Conservation (phyloP, 306 rosid species). For the Cicer yamashitae region DNA sequence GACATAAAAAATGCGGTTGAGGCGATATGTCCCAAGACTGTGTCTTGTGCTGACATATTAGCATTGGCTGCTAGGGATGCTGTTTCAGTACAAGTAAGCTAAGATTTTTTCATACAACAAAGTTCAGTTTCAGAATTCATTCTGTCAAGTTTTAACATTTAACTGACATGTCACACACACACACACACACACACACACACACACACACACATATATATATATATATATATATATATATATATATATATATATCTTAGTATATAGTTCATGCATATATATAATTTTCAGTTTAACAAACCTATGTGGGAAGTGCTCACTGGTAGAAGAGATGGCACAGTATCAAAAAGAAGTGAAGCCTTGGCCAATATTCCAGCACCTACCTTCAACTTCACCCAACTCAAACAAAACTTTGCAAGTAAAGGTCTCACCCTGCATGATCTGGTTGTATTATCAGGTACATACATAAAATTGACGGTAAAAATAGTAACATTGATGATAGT, state of each 20-base stretch:
- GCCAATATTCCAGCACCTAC: slow-evolving; percentile 51
- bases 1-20: slow-evolving; percentile 57
- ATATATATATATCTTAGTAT: background rate
- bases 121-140: background rate
- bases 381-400: slow-evolving; percentile 60
- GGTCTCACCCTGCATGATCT: slow-evolving; percentile 58
- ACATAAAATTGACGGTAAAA: background rate
- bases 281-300: slow-evolving; percentile 49
- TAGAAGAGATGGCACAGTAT: slow-evolving; percentile 66
- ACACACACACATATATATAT: too few relatives aligned
- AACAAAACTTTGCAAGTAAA: slow-evolving; percentile 52
- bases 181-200: background rate
- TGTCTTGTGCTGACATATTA: slow-evolving; percentile 71
- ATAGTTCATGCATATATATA: slow-evolving; percentile 18
- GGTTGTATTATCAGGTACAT: slow-evolving; percentile 63
- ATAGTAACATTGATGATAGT: background rate
- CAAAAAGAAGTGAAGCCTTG: slow-evolving; percentile 41
- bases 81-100: slow-evolving; percentile 57
- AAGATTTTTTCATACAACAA: background rate
- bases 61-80: slow-evolving; percentile 67
- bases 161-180: too few relatives aligned
- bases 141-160: too few relatives aligned
- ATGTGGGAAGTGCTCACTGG: slow-evolving; percentile 68
- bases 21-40: slow-evolving; percentile 56
- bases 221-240: background rate